Evolutionary conservation across 2,329 filamentous ascomycete genomes (phyloP), one percentile per base, ranked within the genome.

Genomic region (Phyllachora maydis): DNA sequence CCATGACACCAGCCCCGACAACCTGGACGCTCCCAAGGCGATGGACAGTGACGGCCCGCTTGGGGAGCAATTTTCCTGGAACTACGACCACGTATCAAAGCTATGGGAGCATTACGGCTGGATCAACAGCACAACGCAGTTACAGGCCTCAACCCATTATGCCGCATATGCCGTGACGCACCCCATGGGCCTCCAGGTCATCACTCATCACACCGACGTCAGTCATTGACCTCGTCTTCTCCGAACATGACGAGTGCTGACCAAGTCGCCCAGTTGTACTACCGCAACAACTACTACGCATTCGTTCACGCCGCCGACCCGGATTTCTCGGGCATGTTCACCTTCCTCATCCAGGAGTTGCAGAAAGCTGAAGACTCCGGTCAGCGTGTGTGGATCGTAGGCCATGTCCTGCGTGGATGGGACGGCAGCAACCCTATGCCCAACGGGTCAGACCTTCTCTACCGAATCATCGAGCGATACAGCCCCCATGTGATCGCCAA

Each of bases 71-170:
- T 54, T 59, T 31, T 60, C 53, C 24, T 67, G 62, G 62, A 64
- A 65, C 32, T 65, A 59, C 31, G 46, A 63, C 14, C 59, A 65
- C 31, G 45, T 66, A 10, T 48, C 60, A n/a, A 43, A 41, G 8
- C 42, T 66, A 0, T 66, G 62, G 62, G 44, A 55, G 31, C 52
- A 65, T 27, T 56, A 64, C 28, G 56, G 55, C 11, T 67, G 61
- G 60, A 51, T 67, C 23, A 47, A 51, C 28, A 36, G 39, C 8
- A 32, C 43, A 9, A 48, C 50, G 4, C 56, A 54, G 1, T 38
- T 45, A 3, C 35, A 61, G 34, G 61, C 61, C 3, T 40, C 49
- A 3, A 41, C 51, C 5, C 62, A 68, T 33, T 66, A 66, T 28
- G 60, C 52, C 8, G 61, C 52, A 1, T 67, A 66, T 35, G 57